Percentiles rank a stretch among this genome's conserved stretches.
phyloP scores from a whole-genome alignment of 345 rosid genomes.

The Passiflora organensis region DNA sequence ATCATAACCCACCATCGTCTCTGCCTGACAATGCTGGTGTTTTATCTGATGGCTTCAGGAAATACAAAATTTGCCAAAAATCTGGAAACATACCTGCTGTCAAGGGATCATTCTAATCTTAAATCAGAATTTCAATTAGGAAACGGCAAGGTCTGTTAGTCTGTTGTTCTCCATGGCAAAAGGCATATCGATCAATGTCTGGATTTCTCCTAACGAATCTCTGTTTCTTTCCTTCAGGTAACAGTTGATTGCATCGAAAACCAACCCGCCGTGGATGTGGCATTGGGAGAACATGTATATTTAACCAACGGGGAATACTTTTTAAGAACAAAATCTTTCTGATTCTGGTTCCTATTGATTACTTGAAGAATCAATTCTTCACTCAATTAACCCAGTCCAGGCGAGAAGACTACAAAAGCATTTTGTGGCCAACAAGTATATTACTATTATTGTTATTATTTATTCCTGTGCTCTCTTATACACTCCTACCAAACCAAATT shows the following conservation, averaged over 20 bases:
- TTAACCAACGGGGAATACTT: slow-evolving; percentile 51
- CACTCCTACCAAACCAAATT: too few species aligned
- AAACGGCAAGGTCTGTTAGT: slow-evolving; percentile 58
- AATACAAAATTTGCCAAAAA: slow-evolving; percentile 43
- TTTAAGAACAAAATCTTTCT: slow-evolving; percentile 16
- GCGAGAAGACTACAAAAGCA: too few species aligned
- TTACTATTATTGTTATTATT: too few species aligned
- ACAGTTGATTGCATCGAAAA: slow-evolving; percentile 51
- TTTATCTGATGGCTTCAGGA: slow-evolving; percentile 40
- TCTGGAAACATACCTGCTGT: slow-evolving; percentile 57
- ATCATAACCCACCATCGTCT: too few species aligned
- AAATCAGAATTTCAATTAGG: slow-evolving; percentile 75
- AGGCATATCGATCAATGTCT: background rate
- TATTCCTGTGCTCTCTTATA: too few species aligned
- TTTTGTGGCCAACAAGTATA: too few species aligned
- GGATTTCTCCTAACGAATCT: background rate
- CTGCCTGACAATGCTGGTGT: too few species aligned
- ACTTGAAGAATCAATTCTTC: too few species aligned
- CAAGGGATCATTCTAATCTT: slow-evolving; percentile 60
- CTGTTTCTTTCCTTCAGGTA: slow-evolving; percentile 36
- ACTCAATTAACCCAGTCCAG: too few species aligned
- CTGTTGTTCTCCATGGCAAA: background rate
- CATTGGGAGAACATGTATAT: slow-evolving; percentile 53
- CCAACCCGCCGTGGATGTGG: slow-evolving; percentile 42
- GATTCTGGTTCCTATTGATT: background rate